These are phyloP conservation scores for Aegilops sharonensis DNA, from an alignment of 176 grass and related monocot species.

Conservation along the genomic window DNA sequence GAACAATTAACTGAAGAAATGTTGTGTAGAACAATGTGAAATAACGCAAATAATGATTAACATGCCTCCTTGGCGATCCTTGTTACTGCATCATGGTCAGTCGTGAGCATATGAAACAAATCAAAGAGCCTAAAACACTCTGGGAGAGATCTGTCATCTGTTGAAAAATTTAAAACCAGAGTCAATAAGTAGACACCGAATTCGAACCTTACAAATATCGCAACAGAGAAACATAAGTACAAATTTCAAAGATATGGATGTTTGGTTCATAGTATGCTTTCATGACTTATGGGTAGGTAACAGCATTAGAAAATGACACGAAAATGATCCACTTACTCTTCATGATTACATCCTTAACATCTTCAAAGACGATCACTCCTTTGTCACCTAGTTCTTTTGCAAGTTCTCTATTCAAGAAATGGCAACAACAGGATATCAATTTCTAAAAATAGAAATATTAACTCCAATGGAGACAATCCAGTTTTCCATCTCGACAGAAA, in stretches of 20 bases:
- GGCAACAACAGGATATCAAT: constrained; percentile 19
- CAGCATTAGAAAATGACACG: not conserved
- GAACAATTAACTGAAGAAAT: constrained; percentile 9
- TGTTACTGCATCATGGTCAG: constrained; percentile 84
- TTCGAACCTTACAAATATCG: not conserved
- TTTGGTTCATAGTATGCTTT: constrained; percentile 12
- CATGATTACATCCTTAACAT: constrained; percentile 82
- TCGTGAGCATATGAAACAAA: constrained; percentile 82
- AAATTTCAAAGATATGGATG: not conserved
- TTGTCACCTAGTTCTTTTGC: constrained; percentile 70
- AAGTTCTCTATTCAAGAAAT: constrained; percentile 68
- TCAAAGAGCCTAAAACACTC: constrained; percentile 94
- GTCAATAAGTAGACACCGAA: constrained; percentile 4
- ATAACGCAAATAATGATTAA: not conserved
- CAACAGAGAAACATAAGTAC: not conserved
- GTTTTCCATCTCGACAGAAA: not conserved
- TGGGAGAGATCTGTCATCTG: constrained; percentile 76
- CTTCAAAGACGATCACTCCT: constrained; percentile 70
- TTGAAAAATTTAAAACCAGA: constrained; percentile 9
- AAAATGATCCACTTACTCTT: constrained; percentile 54
- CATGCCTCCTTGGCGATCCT: constrained; percentile 91
- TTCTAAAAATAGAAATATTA: not conserved
- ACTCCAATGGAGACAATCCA: not conserved
- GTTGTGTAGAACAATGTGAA: not conserved
- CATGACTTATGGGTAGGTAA: not conserved